Base-by-base conservation (phyloP, 805 yeast genomes). In the Metschnikowia similis region DNA sequence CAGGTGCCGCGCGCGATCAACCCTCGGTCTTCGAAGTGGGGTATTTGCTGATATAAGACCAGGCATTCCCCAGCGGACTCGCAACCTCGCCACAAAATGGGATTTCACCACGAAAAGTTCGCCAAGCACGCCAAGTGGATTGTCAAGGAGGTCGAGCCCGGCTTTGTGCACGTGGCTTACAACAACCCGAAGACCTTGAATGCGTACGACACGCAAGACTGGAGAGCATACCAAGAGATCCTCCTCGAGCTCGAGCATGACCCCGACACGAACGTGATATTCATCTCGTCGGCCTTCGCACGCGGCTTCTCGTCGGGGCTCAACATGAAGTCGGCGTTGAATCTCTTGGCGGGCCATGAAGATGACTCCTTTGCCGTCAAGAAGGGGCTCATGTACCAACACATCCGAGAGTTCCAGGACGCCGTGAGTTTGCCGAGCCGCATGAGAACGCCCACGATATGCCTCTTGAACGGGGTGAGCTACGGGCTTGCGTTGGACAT, bases 401-500 rank as follows among this genome's bases (percentile, higher is more conserved):
- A 70, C 58, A 75, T 87, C 31, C 61, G 62, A 13, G 79, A 77
- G 14, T 86, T 87, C 67, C 95, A 87, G 62, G 66, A 72, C 41
- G 70, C 80, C 43, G 74, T 85, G 45, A 68, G 72, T 2, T 65
- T 77, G 4, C 81, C 84, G 0, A 66, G 76, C 0, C 61, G 72
- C 17, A 77, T 79, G 48, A 56, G 58, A 16, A 77, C 81, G 11
- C 87, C 95, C 3, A 85, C 89, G 9, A 83, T 87, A 52, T 80
- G 79, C 2, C 75, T 86, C 1, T 69, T 80, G 41, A 89, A 87
- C 65, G 94, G 94, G 0, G 70, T 77, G 9, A 65, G 76, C 42
- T 76, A 71, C 56, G 95, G 95, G 0, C 71, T 87, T 42, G 92
- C 85, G 0, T 55, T 87, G 16, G 94, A 87, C 63, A 77, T 87